Evolutionary conservation across 495 filamentous ascomycete species (phyloP).

Genomic region (Parmelia sp.): DNA sequence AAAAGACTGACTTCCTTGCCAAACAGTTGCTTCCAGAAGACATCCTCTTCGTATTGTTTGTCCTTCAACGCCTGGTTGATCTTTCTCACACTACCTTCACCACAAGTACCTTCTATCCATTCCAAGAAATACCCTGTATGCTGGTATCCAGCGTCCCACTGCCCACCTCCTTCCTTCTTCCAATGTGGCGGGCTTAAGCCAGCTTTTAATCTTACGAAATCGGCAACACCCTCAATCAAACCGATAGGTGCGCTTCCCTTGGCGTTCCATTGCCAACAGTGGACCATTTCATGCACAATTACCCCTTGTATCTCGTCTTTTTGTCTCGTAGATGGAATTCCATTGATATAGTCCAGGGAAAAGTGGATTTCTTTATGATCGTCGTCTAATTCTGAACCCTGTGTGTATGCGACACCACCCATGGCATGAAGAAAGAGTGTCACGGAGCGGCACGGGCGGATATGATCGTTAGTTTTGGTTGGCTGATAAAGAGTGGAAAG

Average conservation of each 20-base stretch:
- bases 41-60: constrained; percentile 48
- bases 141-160: constrained; percentile 92
- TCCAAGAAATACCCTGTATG: constrained; percentile 88
- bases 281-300: constrained; percentile 86
- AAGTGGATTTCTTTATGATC: constrained; percentile 97
- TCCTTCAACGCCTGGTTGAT: constrained; percentile 28
- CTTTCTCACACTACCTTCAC: constrained; percentile 25
- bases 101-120: constrained; percentile 30
- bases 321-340: constrained; percentile 29
- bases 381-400: constrained; percentile 68
- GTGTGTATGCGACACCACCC: constrained; percentile 83
- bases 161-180: constrained; percentile 51
- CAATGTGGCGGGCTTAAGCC: constrained; percentile 78
- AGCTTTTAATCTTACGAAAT: constrained; percentile 79
- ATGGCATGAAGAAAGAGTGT: constrained; percentile 78
- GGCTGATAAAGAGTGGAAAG: constrained; percentile 35
- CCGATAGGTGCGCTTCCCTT: constrained; percentile 62
- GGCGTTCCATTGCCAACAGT: constrained; percentile 85
- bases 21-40: constrained; percentile 68
- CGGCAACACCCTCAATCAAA: constrained; percentile 86
- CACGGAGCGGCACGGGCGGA: constrained; percentile 65
- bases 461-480: constrained; percentile 27
- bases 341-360: constrained; percentile 65
- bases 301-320: constrained; percentile 72
- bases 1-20: constrained; percentile 58